Conservation (phyloP, 2,329 filamentous ascomycete genomes). For the Talaromyces sp. region DNA sequence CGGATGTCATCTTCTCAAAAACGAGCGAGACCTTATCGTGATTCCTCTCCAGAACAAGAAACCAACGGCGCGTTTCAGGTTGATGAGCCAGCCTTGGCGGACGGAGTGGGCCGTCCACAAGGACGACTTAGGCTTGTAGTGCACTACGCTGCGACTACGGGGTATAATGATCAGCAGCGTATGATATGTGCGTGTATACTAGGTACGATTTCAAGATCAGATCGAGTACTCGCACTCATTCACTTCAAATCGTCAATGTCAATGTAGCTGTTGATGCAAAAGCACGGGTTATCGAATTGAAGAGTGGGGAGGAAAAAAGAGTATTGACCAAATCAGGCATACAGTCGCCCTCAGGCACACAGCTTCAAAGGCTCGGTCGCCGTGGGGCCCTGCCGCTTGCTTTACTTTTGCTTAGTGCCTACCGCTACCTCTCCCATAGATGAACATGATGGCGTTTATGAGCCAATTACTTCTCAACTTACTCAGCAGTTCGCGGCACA, state of each 20-base stretch:
- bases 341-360: not conserved
- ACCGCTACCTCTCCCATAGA: too few relatives aligned
- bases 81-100: not conserved
- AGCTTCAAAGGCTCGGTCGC: not conserved
- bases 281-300: not conserved
- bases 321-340: conserved; percentile 9
- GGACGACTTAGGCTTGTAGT: not conserved
- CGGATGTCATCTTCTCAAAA: too few relatives aligned
- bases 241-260: not conserved
- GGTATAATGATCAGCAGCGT: too few relatives aligned
- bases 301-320: not conserved
- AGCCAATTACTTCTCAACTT: not conserved
- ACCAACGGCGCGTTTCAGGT: conserved; percentile 12
- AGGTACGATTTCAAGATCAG: not conserved
- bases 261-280: not conserved
- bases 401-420: not conserved
- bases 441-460: not conserved
- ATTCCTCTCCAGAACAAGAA: not conserved
- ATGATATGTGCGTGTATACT: too few relatives aligned
- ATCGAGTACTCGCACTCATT: not conserved
- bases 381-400: not conserved
- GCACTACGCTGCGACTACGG: not conserved
- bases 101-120: not conserved
- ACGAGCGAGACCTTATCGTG: not conserved
- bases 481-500: not conserved